phyloP scores from a whole-genome alignment of 768 basidiomycete species.

The Suillus subalutaceus region DNA sequence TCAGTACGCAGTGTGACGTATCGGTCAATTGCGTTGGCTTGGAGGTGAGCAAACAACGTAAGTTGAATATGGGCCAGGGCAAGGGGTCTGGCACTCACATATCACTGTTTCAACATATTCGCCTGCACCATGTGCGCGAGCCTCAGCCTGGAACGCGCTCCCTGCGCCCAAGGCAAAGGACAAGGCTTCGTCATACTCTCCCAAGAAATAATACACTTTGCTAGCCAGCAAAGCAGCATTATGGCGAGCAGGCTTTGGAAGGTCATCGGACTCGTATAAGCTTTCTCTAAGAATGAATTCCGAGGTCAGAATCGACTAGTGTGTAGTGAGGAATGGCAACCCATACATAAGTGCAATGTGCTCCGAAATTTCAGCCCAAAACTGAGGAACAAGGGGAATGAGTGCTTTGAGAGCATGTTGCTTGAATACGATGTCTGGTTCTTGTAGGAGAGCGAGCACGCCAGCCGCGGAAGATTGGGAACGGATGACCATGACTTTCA shows the following conservation, averaged over 20 bases:
- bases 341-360: constrained; percentile 86
- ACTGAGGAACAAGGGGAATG: constrained; percentile 83
- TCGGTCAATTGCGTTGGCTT: constrained; percentile 95
- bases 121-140: constrained; percentile 60
- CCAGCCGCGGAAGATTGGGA: constrained; percentile 85
- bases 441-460: constrained; percentile 87
- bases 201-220: constrained; percentile 97
- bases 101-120: constrained; percentile 96
- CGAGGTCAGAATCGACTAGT: constrained; percentile 16
- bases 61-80: not conserved
- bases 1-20: constrained; percentile 76
- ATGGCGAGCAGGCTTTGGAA: constrained; percentile 74
- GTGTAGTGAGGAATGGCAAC: constrained; percentile 15
- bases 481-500: constrained; percentile 60
- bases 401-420: constrained; percentile 89
- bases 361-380: constrained; percentile 99
- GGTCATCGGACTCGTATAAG: constrained; percentile 81
- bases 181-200: constrained; percentile 93
- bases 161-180: constrained; percentile 94
- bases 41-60: constrained; percentile 2
- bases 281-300: constrained; percentile 63
- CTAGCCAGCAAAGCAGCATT: constrained; percentile 92
- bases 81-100: constrained; percentile 56
- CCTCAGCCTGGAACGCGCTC: constrained; percentile 78
- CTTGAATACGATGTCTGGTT: constrained; percentile 86